Percentiles rank a stretch among this genome's conserved stretches.
These are phyloP conservation scores for Panicum miliaceum DNA, from an alignment of 176 grass and related monocot genomes.

Conservation along the genomic window DNA sequence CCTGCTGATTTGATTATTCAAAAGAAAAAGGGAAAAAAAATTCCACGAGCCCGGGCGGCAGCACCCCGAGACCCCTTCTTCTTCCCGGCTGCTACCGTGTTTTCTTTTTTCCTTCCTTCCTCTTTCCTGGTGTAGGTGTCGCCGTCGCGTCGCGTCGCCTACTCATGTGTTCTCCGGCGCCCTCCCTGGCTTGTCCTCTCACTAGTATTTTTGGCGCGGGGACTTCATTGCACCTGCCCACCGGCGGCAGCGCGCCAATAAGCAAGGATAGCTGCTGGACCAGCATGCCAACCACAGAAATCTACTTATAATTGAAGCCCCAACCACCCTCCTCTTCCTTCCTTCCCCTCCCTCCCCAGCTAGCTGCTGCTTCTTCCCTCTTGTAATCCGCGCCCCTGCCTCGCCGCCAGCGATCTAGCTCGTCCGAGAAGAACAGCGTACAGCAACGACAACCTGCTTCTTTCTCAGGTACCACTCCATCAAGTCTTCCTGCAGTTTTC, in stretches of 20 bases:
- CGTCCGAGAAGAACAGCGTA: background rate
- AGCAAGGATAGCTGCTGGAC: background rate
- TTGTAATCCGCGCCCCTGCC: too few relatives aligned
- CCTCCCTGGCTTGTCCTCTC: background rate
- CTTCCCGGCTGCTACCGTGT: slow-evolving; percentile 6
- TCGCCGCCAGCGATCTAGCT: slow-evolving; percentile 6
- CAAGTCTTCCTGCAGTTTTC: too few relatives aligned
- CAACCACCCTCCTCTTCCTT: too few relatives aligned
- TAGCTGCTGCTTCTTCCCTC: too few relatives aligned
- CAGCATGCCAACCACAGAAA: background rate
- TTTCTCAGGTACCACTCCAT: background rate
- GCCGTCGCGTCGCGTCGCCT: background rate
- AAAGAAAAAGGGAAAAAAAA: too few relatives aligned
- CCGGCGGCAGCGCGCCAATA: background rate
- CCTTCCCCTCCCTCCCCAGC: too few relatives aligned
- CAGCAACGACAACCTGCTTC: background rate
- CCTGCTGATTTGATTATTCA: too few relatives aligned
- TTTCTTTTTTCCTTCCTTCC: background rate
- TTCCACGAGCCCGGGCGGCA: too few relatives aligned
- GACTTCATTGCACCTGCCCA: slow-evolving; percentile 10
- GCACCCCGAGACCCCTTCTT: background rate
- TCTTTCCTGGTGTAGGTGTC: too few relatives aligned
- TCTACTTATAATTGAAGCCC: background rate
- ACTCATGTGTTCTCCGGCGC: background rate
- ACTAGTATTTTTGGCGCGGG: background rate